phyloP scores from a whole-genome alignment of 768 basidiomycete species.

The Nidularia pulvinata region DNA sequence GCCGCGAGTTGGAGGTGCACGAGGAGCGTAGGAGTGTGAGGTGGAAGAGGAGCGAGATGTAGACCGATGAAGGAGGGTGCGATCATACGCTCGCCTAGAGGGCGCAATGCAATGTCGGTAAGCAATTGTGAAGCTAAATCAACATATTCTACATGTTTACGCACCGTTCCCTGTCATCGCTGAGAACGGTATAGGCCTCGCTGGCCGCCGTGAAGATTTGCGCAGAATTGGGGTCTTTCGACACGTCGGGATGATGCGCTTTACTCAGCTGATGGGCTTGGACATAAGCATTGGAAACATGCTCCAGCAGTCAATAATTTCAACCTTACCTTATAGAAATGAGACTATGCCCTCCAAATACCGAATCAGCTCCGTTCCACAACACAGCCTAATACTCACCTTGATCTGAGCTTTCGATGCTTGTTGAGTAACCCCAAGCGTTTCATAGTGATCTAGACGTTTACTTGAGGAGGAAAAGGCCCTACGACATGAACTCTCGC shows the following conservation, averaged over 20 bases:
- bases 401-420: slow-evolving; percentile 44
- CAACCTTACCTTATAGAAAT: slow-evolving; percentile 35
- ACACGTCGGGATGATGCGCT: slow-evolving; percentile 47
- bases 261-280: slow-evolving; percentile 34
- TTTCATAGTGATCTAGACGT: slow-evolving; percentile 31
- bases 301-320: background rate
- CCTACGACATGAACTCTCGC: too few species aligned
- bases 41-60: slow-evolving; percentile 8
- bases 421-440: slow-evolving; percentile 31
- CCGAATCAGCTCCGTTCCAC: background rate
- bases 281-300: background rate
- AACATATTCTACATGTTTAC: background rate
- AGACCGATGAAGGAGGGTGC: slow-evolving; percentile 29
- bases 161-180: slow-evolving; percentile 42
- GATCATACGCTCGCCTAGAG: slow-evolving; percentile 42
- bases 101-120: background rate
- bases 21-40: slow-evolving; percentile 13
- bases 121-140: too few species aligned
- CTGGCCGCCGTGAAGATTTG: slow-evolving; percentile 35
- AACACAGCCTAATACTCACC: slow-evolving; percentile 14
- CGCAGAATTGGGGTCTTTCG: slow-evolving; percentile 36
- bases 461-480: background rate
- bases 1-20: slow-evolving; percentile 19
- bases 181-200: slow-evolving; percentile 43
- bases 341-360: slow-evolving; percentile 21